Base-by-base conservation (phyloP, 768 basidiomycete genomes). In the Boletus speciosus region DNA sequence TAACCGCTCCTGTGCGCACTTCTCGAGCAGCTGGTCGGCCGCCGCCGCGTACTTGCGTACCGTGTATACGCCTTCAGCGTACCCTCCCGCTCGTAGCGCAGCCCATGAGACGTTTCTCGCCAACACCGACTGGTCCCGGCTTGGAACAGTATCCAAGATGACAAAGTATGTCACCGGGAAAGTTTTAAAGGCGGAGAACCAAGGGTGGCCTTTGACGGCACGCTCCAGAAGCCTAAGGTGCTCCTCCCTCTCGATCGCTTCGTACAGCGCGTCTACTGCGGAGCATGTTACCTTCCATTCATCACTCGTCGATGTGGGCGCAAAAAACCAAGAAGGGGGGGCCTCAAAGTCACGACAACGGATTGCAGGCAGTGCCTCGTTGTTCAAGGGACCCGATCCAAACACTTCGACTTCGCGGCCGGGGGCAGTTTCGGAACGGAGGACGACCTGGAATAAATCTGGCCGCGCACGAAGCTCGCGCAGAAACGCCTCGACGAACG, bases 151-250 rank as follows among this genome's bases (percentile, higher is more conserved):
- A 23, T 60, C 58, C 48, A 60, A 31, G 19, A 73, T 69, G 5
- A 69, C 64, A 49, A 73, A 62, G 47, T 68, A 73, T 27, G 57
- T 71, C 29, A 71, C 72, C 1, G 63, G 69, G 49, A 73, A 61
- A 0, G 54, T 57, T 41, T 69, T 71, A 57, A 60, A 69, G 12
- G 34, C 57, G 56, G 71, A 71, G 52, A 73, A 65, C 59, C 57
- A 59, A 9, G 29, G 29, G 29, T 19, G 19, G 19, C 19, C 19
- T 1, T 19, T 19, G 19, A 19, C 19, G 19, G 19, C 19, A 19
- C 19, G 19, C 19, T 19, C 19, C 19, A 19, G 19, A 19, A 19
- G 19, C 19, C 19, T 19, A 19, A 19, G 19, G 19, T 19, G 19
- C 19, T 19, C 19, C 19, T 19, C 19, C 19, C 19, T 19, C 19